Evolutionary conservation across 2,329 filamentous ascomycete genomes (phyloP), one percentile per base, ranked within the genome.

Genomic region (Colletotrichum sp.): DNA sequence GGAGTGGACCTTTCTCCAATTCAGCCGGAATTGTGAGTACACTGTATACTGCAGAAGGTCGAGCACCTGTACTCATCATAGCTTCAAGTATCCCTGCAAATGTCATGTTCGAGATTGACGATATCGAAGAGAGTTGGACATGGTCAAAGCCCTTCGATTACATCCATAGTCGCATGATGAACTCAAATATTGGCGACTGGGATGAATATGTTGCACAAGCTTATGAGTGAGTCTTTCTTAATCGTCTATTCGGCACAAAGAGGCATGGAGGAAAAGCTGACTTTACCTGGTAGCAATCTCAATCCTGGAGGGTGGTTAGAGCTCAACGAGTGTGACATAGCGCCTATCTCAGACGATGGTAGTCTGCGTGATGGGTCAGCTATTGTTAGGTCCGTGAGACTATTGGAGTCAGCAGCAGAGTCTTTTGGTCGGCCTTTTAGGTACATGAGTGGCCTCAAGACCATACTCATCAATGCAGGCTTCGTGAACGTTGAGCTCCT

Each of bases 401-500:
- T 65, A 7, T 30, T 65, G n/a, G 26, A 30, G 21, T 38, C 10
- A 4, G 60, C 68, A 13, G 60, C 24, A 10, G 28, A 12, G 21
- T 36, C 34, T 16, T 38, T 71, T 38, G 60, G 58, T 13, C 43
- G 60, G 4, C 16, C 24, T 4, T 56, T 36, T 13, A 18, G 64
- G 24, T 38, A 26, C 15, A 24, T 21, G 38, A 52, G 36, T 28
- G 38, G 38, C 4, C 38, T 66, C 8, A 81, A 81, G 68, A 80
- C 83, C 52, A 84, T 86, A 65, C 84, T 91, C 79, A 80, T 82
- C 10, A 87, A 88, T 18, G 89, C 87, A 0, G 91, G 91, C 2
- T 92, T 92, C 77, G 82, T 85, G 68, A 85, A 91, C 70, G 86
- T 92, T 1, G 81, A 82, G 0, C 87, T 90, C 79, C 81, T 84